Base-by-base conservation (phyloP, 805 yeast species). In the Ogataea dorogensis region DNA sequence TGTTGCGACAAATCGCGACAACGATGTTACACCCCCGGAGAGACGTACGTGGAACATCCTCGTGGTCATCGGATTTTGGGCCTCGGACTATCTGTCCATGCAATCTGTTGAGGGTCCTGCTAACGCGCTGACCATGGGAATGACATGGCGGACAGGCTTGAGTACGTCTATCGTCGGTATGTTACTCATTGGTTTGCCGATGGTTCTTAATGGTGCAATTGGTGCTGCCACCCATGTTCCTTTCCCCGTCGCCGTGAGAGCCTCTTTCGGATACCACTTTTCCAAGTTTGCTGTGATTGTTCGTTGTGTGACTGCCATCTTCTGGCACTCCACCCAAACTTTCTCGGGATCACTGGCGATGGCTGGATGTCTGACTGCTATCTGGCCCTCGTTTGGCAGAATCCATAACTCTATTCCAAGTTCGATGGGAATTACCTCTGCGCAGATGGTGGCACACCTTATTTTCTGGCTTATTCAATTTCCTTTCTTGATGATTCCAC, bases 141-240 rank as follows among this genome's bases (percentile, higher is more conserved):
- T 51, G 42, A 45, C 51, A 1, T 47, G 53, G 44, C 45, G 38
- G 38, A 47, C 49, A 17, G 44, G 49, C 7, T 34, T 49, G 14
- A 40, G 40, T 18, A 43, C 47, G 4, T 38, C 44, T 12, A 47
- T 48, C 13, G 43, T 51, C 4, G 56, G 54, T 16, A 46, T 47
- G 43, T 22, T 47, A 8, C 29, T 49, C 13, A 47, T 51, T 17
- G 51, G 52, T 20, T 15, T 44, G 9, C 51, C 48, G 11, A 32
- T 51, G 17, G 41, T 47, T 13, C 29, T 56, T 7, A 56, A 58
- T 33, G 62, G 61, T 29, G 52, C 51, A 5, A 50, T 57, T 31
- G 67, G 68, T 29, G 60, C 67, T 5, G 50, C 46, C 21, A 53
- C 58, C 10, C 64, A 63, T 22, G 53, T 64, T 12, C 65, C 67